These are phyloP conservation scores for Beauveria asiatica DNA, from an alignment of 2,329 filamentous ascomycete genomes.

Conservation along the genomic window DNA sequence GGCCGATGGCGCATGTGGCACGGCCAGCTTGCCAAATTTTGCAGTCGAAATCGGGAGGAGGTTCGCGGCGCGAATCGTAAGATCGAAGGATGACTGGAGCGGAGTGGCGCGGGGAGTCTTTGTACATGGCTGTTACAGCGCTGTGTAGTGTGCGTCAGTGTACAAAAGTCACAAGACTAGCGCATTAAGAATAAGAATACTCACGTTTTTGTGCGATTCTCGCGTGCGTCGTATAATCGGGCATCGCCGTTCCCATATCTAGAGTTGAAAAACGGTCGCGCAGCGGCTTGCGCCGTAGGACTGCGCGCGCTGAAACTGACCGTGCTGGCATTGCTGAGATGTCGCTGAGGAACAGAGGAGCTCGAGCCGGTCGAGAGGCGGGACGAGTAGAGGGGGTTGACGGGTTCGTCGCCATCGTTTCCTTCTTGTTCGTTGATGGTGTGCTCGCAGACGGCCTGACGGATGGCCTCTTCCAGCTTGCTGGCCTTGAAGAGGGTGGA, in stretches of 20 bases:
- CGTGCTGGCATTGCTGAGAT: conserved; percentile 71
- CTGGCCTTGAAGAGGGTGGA: conserved; percentile 96
- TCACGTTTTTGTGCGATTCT: conserved; percentile 84
- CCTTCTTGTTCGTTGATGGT: conserved; percentile 75
- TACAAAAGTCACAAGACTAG: not conserved
- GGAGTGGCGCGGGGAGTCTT: conserved; percentile 63
- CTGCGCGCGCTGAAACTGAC: conserved; percentile 70
- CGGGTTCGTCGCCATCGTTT: conserved; percentile 64
- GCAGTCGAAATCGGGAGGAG: conserved; percentile 83
- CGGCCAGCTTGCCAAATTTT: conserved; percentile 96
- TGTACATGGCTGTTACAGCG: conserved; percentile 84
- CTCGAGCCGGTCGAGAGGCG: conserved; percentile 34
- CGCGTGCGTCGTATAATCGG: conserved; percentile 75
- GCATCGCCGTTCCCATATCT: conserved; percentile 78
- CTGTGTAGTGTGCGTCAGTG: conserved; percentile 34
- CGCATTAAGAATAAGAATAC: conserved; percentile 23
- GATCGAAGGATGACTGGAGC: conserved; percentile 73
- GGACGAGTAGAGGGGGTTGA: conserved; percentile 33
- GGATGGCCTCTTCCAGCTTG: conserved; percentile 92
- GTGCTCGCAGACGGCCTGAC: conserved; percentile 77
- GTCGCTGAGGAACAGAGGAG: conserved; percentile 40
- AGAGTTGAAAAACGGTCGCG: conserved; percentile 42
- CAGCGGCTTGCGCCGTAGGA: conserved; percentile 43
- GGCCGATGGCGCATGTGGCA: conserved; percentile 81
- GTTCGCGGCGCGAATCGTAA: conserved; percentile 90